Evolutionary conservation across 805 yeast genomes (phyloP), one percentile per base, ranked within the genome.

Genomic region (Candida boidinii): DNA sequence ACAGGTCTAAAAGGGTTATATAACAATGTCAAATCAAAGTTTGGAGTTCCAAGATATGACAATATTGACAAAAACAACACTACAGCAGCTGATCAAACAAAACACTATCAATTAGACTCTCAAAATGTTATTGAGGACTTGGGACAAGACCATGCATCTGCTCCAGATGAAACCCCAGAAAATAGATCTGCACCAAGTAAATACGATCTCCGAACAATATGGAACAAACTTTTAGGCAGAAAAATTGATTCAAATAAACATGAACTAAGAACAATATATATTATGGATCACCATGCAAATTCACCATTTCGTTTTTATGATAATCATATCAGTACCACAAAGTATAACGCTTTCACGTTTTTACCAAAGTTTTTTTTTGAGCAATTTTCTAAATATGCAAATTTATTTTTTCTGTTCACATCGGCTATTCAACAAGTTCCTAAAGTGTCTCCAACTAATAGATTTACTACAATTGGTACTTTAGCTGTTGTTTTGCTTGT

Each of bases 351-450:
- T 38, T 94, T 92, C 17, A 94, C 98, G 0, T 92, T 92, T 48
- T 42, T 92, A 30, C 98, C 98, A 16, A 94, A 94, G 58, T 92
- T 92, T 52, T 60, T 92, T 42, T 86, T 87, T 48, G 98, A 92
- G 62, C 98, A 92, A 58, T 94, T 92, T 58, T 84, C 96, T 40
- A 92, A 90, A 58, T 94, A 92, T 54, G 96, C 99, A 9, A 92
- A 92, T 53, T 64, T 92, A 55, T 92, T 92, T 60, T 92, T 92
- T 56, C 62, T 92, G 33, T 84, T 85, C 62, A 92, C 99, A 0
- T 82, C 96, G 2, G 68, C 74, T 24, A 90, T 92, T 45, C 99
- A 92, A 62, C 99, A 92, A 56, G 97, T 92, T 10, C 99, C 99
- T 4, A 73, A 79, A 42, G 97, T 92, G 4, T 77, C 96, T 1